A percentile compares a stretch with the other conserved stretches of the same genome.
Evolutionary conservation across 192 early-diverging fungal species (phyloP).

Genomic region (Pecoramyces ruminantium): DNA sequence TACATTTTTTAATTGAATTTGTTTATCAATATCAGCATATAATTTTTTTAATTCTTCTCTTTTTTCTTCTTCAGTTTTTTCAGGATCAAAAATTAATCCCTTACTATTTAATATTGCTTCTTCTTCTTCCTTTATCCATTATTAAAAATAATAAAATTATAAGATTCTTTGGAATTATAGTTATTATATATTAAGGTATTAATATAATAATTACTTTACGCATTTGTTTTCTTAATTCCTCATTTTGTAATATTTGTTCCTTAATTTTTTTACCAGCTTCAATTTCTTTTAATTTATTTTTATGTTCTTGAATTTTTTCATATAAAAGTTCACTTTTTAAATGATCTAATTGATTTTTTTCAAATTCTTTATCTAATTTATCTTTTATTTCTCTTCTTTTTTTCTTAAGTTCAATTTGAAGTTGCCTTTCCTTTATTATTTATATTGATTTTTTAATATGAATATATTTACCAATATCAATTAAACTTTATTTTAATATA

Average conservation of each 20-base stretch:
- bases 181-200: too few relatives aligned
- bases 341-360: neutral
- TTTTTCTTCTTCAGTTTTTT: neutral
- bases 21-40: neutral
- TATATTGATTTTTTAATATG: too few relatives aligned
- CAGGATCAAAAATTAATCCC: neutral
- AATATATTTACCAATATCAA: too few relatives aligned
- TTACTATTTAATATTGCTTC: neutral
- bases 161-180: too few relatives aligned
- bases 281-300: neutral
- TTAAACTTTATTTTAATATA: too few relatives aligned
- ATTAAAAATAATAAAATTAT: too few relatives aligned
- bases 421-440: neutral
- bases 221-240: neutral
- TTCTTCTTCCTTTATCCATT: neutral
- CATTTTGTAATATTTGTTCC: neutral
- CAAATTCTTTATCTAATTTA: neutral
- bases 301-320: neutral
- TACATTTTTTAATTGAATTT: neutral
- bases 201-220: neutral
- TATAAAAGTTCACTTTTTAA: neutral
- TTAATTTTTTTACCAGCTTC: neutral
- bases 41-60: neutral
- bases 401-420: neutral
- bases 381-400: neutral